These are phyloP conservation scores for Rhizophagus sp. DNA, from an alignment of 192 early-diverging fungal genomes.

Conservation along the genomic window DNA sequence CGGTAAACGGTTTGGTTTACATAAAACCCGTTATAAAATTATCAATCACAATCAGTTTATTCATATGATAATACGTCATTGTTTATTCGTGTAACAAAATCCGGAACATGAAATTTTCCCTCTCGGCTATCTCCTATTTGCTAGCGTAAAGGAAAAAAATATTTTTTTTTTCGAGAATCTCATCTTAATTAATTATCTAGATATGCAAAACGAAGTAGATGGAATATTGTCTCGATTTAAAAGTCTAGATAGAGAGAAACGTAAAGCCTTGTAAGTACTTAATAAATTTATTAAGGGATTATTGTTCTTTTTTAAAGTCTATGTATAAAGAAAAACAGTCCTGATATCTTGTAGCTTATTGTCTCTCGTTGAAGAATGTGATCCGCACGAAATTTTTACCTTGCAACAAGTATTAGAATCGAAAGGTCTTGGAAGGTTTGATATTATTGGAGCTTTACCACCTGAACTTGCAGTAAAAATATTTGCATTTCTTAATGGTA, in stretches of 20 bases:
- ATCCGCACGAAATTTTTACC: conserved; percentile 21
- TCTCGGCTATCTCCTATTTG: too few relatives aligned
- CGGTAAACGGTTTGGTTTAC: too few relatives aligned
- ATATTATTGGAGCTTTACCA: conserved; percentile 22
- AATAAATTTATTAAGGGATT: background rate
- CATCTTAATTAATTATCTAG: too few relatives aligned
- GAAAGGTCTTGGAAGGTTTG: background rate
- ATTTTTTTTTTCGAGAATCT: too few relatives aligned
- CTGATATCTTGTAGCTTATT: conserved; percentile 7
- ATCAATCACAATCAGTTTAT: too few relatives aligned
- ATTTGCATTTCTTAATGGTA: conserved; percentile 2
- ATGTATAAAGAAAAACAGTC: background rate
- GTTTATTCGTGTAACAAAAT: too few relatives aligned
- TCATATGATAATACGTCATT: too few relatives aligned
- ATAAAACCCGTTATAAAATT: too few relatives aligned
- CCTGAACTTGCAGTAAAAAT: conserved; percentile 28
- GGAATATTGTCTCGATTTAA: background rate
- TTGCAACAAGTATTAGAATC: conserved; percentile 8
- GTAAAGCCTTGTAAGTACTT: conserved; percentile 25
- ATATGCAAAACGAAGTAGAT: background rate
- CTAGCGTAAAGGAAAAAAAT: too few relatives aligned
- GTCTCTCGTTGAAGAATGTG: conserved; percentile 15
- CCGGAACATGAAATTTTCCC: too few relatives aligned
- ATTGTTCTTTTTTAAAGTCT: background rate
- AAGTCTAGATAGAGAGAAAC: conserved; percentile 5